Evolutionary conservation across 2,329 filamentous ascomycete species (phyloP), one percentile per base, ranked within the genome.

Genomic region (Microascus cirrosus): DNA sequence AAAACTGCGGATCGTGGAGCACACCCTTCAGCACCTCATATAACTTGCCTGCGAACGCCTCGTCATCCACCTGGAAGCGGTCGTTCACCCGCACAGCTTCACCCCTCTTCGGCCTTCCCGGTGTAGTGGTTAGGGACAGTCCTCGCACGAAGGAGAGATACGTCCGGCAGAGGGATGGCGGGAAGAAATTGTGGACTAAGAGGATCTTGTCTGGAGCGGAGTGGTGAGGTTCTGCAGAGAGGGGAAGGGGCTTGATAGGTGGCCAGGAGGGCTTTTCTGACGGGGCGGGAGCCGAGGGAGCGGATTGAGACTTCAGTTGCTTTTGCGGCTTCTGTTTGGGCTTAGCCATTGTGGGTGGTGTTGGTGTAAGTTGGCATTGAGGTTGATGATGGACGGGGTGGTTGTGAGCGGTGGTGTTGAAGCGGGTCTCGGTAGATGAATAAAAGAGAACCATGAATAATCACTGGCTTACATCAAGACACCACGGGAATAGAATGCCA

Each of bases 71-170:
- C 71, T 95, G 90, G 65, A 87, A 95, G 12, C 93, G 84, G 68
- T 96, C 93, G 68, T 96, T 96, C 53, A 96, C 88, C 39, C 93
- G 80, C 8, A 90, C 80, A 1, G 91, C 91, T 58, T 94, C 86
- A 54, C 89, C 90, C 61, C 83, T 85, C 69, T 89, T 93, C 1
- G 90, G 90, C 60, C 83, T 84, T 0, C 83, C 84, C 0, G 90
- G 90, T 0, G 90, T 95, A 1, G 90, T 95, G 52, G 80, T 80
- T 53, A 95, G 73, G 0, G 89, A 85, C 2, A 95, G 72, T 0
- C 79, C 81, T 57, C 71, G 71, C 1, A 95, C 79, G 65, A 93
- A 94, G 1, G 81, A 77, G 55, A 90, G 81, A 68, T 93, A 95
- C 59, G 79, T 83, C 63, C 84, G 85, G 75, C 89, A 94, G 6